phyloP scores from a whole-genome alignment of 2,329 filamentous ascomycete species.

The Metarhizium brunneum region DNA sequence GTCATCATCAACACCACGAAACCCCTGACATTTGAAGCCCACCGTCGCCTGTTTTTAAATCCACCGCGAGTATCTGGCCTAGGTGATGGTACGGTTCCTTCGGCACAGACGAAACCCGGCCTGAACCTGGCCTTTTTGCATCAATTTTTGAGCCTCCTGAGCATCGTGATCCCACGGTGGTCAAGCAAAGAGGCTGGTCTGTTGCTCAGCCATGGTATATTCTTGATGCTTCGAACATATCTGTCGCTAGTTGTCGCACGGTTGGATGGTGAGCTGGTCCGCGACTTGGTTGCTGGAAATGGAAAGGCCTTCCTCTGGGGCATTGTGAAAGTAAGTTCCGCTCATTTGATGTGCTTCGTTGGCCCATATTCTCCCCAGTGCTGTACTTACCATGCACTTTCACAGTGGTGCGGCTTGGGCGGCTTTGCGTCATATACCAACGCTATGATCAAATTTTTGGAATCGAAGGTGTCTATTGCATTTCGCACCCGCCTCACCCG shows the following conservation, averaged over 20 bases:
- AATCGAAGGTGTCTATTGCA: slow-evolving; percentile 96
- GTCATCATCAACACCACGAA: slow-evolving; percentile 89
- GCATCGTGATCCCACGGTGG: slow-evolving; percentile 96
- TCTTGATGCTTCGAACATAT: slow-evolving; percentile 87
- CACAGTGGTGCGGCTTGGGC: slow-evolving; percentile 81
- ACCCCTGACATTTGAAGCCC: slow-evolving; percentile 89
- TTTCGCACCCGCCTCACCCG: slow-evolving; percentile 90
- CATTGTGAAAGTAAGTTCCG: slow-evolving; percentile 57
- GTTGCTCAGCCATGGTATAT: slow-evolving; percentile 78
- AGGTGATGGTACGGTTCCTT: slow-evolving; percentile 66
- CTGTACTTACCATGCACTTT: slow-evolving; percentile 4
- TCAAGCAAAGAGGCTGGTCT: slow-evolving; percentile 91
- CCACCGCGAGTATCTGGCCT: slow-evolving; percentile 77
- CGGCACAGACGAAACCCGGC: slow-evolving; percentile 84
- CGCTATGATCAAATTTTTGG: slow-evolving; percentile 97
- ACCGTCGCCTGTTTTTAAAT: slow-evolving; percentile 85
- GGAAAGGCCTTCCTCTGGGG: slow-evolving; percentile 83
- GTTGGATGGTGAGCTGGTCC: slow-evolving; percentile 89
- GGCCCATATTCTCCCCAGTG: background rate
- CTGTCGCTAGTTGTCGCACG: slow-evolving; percentile 87
- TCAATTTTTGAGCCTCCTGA: slow-evolving; percentile 90
- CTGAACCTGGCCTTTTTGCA: slow-evolving; percentile 93
- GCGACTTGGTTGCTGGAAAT: slow-evolving; percentile 91
- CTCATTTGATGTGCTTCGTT: background rate
- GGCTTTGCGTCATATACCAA: slow-evolving; percentile 95